phyloP scores from a whole-genome alignment of 306 rosid genomes.

The Cyamopsis tetragonoloba region DNA sequence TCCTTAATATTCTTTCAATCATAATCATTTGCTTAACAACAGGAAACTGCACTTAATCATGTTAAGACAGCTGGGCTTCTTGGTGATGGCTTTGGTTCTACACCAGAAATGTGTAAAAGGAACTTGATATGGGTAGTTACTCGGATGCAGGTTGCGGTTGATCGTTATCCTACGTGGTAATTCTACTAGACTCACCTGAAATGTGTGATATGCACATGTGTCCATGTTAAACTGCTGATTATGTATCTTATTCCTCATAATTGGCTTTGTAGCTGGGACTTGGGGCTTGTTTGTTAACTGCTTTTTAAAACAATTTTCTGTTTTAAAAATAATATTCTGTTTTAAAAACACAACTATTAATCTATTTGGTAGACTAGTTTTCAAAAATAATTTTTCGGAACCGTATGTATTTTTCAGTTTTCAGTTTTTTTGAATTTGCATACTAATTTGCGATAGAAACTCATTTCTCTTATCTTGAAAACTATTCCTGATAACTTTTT shows the following conservation, averaged over 20 bases:
- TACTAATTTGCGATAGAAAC: no score
- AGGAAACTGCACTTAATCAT: slow-evolving; percentile 99
- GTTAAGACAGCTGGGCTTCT: slow-evolving; percentile 89
- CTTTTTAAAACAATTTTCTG: no score
- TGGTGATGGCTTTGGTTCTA: slow-evolving; percentile 96
- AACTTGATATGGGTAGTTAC: slow-evolving; percentile 99
- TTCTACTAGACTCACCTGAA: slow-evolving; percentile 17
- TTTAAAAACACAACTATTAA: no score
- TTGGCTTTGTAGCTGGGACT: not conserved
- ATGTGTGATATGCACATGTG: not conserved
- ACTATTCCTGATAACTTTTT: no score
- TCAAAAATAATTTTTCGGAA: no score
- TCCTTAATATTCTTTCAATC: slow-evolving; percentile 1
- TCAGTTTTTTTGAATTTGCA: no score
- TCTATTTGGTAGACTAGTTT: no score
- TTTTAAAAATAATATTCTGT: no score
- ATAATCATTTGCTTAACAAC: slow-evolving; percentile 26
- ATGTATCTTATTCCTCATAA: not conserved
- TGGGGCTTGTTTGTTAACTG: no score
- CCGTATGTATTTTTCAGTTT: no score
- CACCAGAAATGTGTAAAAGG: slow-evolving; percentile 91
- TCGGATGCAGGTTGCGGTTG: slow-evolving; percentile 90
- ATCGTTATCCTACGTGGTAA: slow-evolving; percentile 97
- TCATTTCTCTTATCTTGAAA: no score
- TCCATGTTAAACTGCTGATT: slow-evolving; percentile 1